A percentile compares a stretch with the other conserved stretches of the same genome.
Evolutionary conservation across 2,329 filamentous ascomycete species (phyloP).

Genomic region (Rachicladosporium sp.): DNA sequence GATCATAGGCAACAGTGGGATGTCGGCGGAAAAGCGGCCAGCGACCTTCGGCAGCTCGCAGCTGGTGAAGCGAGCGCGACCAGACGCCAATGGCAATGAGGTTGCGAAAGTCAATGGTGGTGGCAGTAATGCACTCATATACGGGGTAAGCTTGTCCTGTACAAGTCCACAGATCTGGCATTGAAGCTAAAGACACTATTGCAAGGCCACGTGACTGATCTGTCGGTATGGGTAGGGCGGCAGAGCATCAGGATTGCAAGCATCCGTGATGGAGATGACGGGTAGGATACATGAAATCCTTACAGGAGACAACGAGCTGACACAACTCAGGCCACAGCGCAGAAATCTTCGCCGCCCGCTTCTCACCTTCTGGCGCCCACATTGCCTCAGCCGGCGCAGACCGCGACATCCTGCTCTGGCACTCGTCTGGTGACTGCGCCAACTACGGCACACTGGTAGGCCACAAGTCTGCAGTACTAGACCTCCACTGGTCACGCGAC

Average conservation of each 20-base stretch:
- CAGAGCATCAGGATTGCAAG: conserved; percentile 70
- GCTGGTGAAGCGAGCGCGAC: conserved; percentile 81
- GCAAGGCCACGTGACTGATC: conserved; percentile 15
- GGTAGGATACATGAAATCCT: no score
- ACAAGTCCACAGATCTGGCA: no score
- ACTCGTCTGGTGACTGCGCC: conserved; percentile 81
- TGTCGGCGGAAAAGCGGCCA: conserved; percentile 86
- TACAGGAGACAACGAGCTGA: no score
- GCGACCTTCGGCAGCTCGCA: conserved; percentile 69
- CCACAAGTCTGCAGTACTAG: conserved; percentile 81
- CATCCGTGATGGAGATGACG: conserved; percentile 90
- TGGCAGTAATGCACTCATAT: conserved; percentile 50
- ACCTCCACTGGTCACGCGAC: conserved; percentile 94
- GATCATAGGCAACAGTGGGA: no score
- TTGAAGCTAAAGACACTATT: conserved; percentile 10
- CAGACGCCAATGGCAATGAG: conserved; percentile 42
- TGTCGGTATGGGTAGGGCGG: conserved; percentile 44
- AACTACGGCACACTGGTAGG: conserved; percentile 85
- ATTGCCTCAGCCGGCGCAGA: conserved; percentile 97
- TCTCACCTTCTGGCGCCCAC: conserved; percentile 74
- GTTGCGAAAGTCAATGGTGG: conserved; percentile 46
- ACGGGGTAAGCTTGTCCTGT: conserved; percentile 32
- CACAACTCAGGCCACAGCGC: conserved; percentile 47
- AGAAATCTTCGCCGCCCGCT: conserved; percentile 82
- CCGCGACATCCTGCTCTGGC: conserved; percentile 86